A percentile compares a stretch with the other conserved stretches of the same genome.
Evolutionary conservation across 1,284 basidiomycete genomes (phyloP).

Genomic region (Sparassis latifolia): DNA sequence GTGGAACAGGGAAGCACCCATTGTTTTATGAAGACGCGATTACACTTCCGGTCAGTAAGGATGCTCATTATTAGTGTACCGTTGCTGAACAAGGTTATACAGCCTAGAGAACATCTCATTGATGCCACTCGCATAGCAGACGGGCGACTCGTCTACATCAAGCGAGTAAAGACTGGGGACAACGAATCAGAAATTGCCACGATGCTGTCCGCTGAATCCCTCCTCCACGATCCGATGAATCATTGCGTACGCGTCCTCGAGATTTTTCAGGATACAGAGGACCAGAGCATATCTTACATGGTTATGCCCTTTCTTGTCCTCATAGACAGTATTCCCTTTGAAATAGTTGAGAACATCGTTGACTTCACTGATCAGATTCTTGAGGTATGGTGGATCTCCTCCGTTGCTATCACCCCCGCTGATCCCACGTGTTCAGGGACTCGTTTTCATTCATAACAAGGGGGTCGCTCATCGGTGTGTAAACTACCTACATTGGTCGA

Average conservation of each 20-base stretch:
- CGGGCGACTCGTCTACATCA: not conserved
- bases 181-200: slow-evolving; percentile 11
- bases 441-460: slow-evolving; percentile 7
- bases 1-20: not conserved
- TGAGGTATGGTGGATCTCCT: not conserved
- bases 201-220: slow-evolving; percentile 11
- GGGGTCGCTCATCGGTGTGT: slow-evolving; percentile 7
- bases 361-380: slow-evolving; percentile 12
- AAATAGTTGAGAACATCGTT: slow-evolving; percentile 18
- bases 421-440: not conserved
- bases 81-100: not conserved
- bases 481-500: not conserved
- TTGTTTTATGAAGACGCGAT: slow-evolving; percentile 8
- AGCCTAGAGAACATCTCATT: not conserved
- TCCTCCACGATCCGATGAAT: slow-evolving; percentile 16
- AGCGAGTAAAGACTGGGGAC: not conserved
- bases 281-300: slow-evolving; percentile 6
- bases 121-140: slow-evolving; percentile 1
- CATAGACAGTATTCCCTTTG: slow-evolving; percentile 13
- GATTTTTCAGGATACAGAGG: slow-evolving; percentile 8
- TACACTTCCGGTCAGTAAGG: not conserved
- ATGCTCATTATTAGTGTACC: not conserved
- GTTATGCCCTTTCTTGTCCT: slow-evolving; percentile 19
- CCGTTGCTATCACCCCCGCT: no score
- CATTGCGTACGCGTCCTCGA: slow-evolving; percentile 20